Evolutionary conservation across 1,284 basidiomycete genomes (phyloP).

Genomic region (Cyathus olla): DNA sequence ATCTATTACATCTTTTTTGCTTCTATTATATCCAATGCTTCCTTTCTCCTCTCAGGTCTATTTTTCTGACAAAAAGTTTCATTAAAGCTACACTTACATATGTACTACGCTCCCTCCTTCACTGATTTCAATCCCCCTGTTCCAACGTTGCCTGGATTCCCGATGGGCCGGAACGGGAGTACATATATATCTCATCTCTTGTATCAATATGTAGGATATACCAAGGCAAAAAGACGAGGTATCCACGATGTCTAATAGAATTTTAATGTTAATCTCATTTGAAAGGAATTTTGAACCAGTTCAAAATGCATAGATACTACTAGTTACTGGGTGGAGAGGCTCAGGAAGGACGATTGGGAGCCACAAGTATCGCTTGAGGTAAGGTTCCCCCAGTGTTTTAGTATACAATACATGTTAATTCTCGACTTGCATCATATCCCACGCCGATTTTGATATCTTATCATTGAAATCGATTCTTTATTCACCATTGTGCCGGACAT

Average conservation of each 20-base stretch:
- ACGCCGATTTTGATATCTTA: too few relatives aligned
- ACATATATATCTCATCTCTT: constrained; percentile 12
- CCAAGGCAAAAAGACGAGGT: constrained; percentile 3
- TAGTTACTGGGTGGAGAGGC: too few relatives aligned
- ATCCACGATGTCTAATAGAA: neutral
- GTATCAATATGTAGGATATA: constrained; percentile 22
- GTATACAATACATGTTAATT: too few relatives aligned
- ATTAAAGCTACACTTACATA: neutral
- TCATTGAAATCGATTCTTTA: neutral
- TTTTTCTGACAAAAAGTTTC: neutral
- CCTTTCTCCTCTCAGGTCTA: neutral
- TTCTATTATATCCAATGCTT: neutral
- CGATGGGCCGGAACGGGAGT: neutral
- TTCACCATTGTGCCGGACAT: neutral
- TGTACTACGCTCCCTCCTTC: neutral
- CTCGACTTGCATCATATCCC: too few relatives aligned
- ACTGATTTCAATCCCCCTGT: neutral
- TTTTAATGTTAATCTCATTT: neutral
- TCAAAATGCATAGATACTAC: too few relatives aligned
- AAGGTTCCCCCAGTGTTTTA: too few relatives aligned
- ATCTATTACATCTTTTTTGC: neutral
- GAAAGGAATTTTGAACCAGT: neutral
- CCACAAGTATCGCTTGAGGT: too few relatives aligned
- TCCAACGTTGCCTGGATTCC: neutral
- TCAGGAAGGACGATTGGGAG: too few relatives aligned